phyloP scores from a whole-genome alignment of 164 flowering plant genomes.

The Vitis rotundifolia region DNA sequence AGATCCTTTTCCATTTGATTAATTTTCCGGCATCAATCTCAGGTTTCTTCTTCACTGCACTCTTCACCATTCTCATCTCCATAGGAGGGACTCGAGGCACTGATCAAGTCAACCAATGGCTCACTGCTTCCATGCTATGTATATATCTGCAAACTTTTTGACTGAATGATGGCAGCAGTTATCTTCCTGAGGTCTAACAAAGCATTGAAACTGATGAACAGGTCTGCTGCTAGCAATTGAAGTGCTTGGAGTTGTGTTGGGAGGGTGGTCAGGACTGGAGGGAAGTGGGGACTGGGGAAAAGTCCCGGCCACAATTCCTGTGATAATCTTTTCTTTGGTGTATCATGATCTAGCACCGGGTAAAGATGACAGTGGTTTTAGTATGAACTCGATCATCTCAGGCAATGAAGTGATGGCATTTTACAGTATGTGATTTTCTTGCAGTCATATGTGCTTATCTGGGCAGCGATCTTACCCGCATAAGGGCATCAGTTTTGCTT shows the following conservation, averaged over 20 bases:
- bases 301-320: conserved; percentile 65
- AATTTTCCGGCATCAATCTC: conserved; percentile 54
- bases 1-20: conserved; percentile 52
- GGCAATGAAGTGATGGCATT: not conserved
- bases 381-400: not conserved
- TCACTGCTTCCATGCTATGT: conserved; percentile 75
- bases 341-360: conserved; percentile 77
- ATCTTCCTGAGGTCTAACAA: not conserved
- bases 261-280: conserved; percentile 65
- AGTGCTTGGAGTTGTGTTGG: conserved; percentile 44
- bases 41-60: conserved; percentile 48
- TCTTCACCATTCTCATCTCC: conserved; percentile 54
- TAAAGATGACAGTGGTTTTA: conserved; percentile 12
- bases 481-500: conserved; percentile 53
- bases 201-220: conserved; percentile 21
- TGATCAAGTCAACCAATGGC: conserved; percentile 72
- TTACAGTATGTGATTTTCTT: conserved; percentile 7
- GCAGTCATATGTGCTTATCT: conserved; percentile 81
- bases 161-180: not conserved
- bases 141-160: not conserved
- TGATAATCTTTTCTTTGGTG: conserved; percentile 69
- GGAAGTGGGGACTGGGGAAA: conserved; percentile 55
- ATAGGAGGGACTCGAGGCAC: conserved; percentile 63
- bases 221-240: conserved; percentile 65
- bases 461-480: conserved; percentile 57